Conservation (phyloP, 495 filamentous ascomycete genomes). For the Lindgomyces ingoldianus region DNA sequence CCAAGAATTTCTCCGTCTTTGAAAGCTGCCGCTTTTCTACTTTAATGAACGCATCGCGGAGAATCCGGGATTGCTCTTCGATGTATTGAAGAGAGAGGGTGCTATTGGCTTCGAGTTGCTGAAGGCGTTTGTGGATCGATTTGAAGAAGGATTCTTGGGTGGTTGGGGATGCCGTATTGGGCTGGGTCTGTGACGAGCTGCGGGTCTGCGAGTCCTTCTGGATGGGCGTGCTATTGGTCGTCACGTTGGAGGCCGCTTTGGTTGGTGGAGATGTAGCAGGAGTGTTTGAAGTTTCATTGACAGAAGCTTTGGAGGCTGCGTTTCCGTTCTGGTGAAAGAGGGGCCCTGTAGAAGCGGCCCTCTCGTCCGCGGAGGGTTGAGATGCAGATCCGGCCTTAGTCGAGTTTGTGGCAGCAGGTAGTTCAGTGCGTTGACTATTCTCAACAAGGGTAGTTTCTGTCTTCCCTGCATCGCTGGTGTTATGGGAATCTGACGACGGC, state of each 20-base stretch:
- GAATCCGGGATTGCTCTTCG: slow-evolving; percentile 87
- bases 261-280: slow-evolving; percentile 2
- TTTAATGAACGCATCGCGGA: slow-evolving; percentile 87
- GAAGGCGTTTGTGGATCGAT: slow-evolving; percentile 86
- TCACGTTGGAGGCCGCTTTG: slow-evolving; percentile 12
- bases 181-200: slow-evolving; percentile 52
- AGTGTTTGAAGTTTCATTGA: not conserved
- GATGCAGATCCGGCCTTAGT: not conserved
- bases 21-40: slow-evolving; percentile 85
- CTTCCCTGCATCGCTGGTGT: not conserved
- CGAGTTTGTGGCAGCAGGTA: not conserved
- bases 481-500: not conserved
- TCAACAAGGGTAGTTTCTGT: not conserved
- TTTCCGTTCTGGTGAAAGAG: not conserved
- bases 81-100: slow-evolving; percentile 94
- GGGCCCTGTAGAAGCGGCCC: not conserved
- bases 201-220: slow-evolving; percentile 14
- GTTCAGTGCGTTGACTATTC: not conserved
- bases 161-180: slow-evolving; percentile 68
- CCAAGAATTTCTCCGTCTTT: slow-evolving; percentile 79
- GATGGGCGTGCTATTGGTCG: slow-evolving; percentile 4
- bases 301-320: not conserved
- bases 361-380: not conserved
- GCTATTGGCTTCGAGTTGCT: slow-evolving; percentile 86
- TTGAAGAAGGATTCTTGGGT: slow-evolving; percentile 98